phyloP scores from a whole-genome alignment of 2,329 filamentous ascomycete species.

The Colletotrichum theobromicola region DNA sequence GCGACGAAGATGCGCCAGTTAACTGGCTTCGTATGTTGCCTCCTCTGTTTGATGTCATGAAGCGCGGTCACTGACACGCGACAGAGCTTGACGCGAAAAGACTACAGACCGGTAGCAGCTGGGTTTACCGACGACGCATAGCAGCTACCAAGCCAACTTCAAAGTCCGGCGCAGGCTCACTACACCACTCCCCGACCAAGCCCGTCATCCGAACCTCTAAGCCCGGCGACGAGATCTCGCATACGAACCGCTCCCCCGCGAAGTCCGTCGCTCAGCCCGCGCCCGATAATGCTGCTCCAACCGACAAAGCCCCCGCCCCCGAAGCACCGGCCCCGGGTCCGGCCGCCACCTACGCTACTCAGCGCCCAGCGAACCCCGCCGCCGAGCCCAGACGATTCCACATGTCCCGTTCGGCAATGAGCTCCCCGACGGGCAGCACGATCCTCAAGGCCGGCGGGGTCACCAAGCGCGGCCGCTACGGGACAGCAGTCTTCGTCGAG shows the following conservation, averaged over 20 bases:
- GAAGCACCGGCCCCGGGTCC: background rate
- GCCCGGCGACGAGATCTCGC: conserved; percentile 37
- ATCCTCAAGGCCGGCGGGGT: conserved; percentile 29
- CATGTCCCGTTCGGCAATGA: conserved; percentile 54
- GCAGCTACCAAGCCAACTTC: conserved; percentile 30
- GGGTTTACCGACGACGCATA: conserved; percentile 61
- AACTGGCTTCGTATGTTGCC: conserved; percentile 56
- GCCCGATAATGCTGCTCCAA: background rate
- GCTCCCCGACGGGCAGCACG: conserved; percentile 31
- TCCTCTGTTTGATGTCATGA: background rate
- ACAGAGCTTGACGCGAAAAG: conserved; percentile 62
- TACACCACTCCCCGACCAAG: conserved; percentile 24
- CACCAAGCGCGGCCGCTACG: conserved; percentile 46
- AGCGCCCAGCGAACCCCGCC: conserved; percentile 17
- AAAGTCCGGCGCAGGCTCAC: conserved; percentile 23
- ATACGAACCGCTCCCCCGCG: conserved; percentile 26
- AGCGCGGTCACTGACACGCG: background rate
- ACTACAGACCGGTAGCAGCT: conserved; percentile 54
- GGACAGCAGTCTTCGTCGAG: conserved; percentile 62
- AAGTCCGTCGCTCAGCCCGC: conserved; percentile 8
- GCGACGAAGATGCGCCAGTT: conserved; percentile 56
- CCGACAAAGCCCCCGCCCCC: background rate
- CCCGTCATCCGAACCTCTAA: conserved; percentile 57
- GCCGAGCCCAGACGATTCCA: conserved; percentile 58
- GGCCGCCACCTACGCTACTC: background rate